A percentile compares a stretch with the other conserved stretches of the same genome.
Evolutionary conservation across 257 asterid genomes (phyloP).

Genomic region (Misopates orontium): DNA sequence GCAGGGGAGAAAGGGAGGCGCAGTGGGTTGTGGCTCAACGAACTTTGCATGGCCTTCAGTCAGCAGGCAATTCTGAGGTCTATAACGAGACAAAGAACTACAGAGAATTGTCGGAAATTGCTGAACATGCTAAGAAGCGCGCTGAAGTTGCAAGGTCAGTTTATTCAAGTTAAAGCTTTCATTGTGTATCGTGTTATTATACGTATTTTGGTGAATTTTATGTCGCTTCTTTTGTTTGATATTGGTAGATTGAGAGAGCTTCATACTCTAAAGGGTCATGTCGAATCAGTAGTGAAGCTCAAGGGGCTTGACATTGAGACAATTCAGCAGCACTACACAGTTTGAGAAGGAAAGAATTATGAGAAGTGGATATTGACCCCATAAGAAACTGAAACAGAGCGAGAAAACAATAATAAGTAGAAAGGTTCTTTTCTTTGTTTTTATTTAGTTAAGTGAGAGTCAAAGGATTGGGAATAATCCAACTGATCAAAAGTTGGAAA

Average conservation of each 20-base stretch:
- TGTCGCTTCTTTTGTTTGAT: slow-evolving; percentile 8
- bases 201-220: background rate
- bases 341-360: slow-evolving; percentile 21
- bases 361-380: background rate
- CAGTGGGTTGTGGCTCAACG: slow-evolving; percentile 60
- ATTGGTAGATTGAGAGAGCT: slow-evolving; percentile 49
- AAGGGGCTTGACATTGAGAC: slow-evolving; percentile 59
- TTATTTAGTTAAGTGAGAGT: slow-evolving; percentile 4
- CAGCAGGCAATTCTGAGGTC: slow-evolving; percentile 26
- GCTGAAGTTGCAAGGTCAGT: slow-evolving; percentile 55
- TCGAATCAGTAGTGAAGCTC: slow-evolving; percentile 53
- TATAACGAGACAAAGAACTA: slow-evolving; percentile 40
- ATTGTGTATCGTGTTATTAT: background rate
- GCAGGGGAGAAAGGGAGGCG: slow-evolving; percentile 53
- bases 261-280: slow-evolving; percentile 62
- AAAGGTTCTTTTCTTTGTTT: slow-evolving; percentile 7
- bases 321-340: slow-evolving; percentile 52
- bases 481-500: slow-evolving; percentile 19
- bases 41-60: slow-evolving; percentile 49
- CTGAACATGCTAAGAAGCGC: slow-evolving; percentile 57
- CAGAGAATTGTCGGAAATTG: slow-evolving; percentile 53
- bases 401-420: slow-evolving; percentile 28
- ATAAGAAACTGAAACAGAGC: slow-evolving; percentile 7
- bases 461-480: slow-evolving; percentile 19
- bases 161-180: background rate